These are phyloP conservation scores for Abrus precatorius DNA, from an alignment of 306 rosid species.

Conservation along the genomic window DNA sequence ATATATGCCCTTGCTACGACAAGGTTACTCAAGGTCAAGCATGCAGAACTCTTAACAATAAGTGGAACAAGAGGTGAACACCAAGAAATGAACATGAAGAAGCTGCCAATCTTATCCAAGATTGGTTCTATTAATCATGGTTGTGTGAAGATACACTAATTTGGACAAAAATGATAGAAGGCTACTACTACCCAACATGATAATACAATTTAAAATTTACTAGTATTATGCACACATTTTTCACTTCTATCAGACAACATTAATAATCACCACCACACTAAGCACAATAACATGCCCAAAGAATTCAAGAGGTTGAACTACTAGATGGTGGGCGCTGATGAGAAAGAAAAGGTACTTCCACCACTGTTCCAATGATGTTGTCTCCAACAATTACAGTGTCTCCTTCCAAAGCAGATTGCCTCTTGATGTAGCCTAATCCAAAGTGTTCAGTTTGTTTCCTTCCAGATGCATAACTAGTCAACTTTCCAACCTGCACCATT, in stretches of 20 bases:
- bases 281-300: conserved; percentile 24
- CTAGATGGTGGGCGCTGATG: conserved; percentile 64
- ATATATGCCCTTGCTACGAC: neutral
- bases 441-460: conserved; percentile 69
- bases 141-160: neutral
- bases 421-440: conserved; percentile 91
- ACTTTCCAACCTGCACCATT: conserved; percentile 80
- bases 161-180: no score
- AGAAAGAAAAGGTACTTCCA: conserved; percentile 82
- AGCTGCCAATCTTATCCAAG: conserved; percentile 51
- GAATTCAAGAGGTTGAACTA: conserved; percentile 52
- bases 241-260: conserved; percentile 5
- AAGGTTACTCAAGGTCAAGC: no score
- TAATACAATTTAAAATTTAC: neutral
- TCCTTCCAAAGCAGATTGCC: conserved; percentile 74
- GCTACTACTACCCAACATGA: no score
- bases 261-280: conserved; percentile 12
- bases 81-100: no score
- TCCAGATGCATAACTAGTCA: conserved; percentile 86
- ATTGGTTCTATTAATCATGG: conserved; percentile 45
- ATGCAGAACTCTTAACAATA: conserved; percentile 7
- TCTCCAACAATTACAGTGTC: conserved; percentile 73
- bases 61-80: no score
- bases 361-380: conserved; percentile 66
- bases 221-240: conserved; percentile 13